These are phyloP conservation scores for Pleurozium schreberi DNA, from an alignment of 225 moss, liverwort and hornwort genomes.

Conservation along the genomic window DNA sequence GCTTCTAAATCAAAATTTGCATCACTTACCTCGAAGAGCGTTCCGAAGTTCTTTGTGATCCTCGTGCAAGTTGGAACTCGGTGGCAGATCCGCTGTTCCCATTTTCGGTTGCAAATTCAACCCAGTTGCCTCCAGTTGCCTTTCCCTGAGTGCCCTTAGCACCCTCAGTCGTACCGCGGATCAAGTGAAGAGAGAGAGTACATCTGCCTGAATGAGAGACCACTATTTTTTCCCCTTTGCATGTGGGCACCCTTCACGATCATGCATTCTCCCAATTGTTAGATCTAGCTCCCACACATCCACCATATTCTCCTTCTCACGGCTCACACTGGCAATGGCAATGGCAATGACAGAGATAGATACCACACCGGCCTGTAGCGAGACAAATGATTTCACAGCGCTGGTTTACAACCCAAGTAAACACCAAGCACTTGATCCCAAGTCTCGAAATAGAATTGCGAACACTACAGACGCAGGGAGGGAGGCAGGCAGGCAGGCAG, in stretches of 20 bases:
- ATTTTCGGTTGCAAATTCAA: neutral
- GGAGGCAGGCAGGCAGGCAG: neutral
- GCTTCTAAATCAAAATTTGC: neutral
- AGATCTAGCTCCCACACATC: neutral
- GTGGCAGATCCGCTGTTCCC: slow-evolving; percentile 17
- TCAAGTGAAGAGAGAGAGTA: neutral
- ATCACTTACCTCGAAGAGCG: slow-evolving; percentile 27
- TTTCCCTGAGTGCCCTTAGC: neutral
- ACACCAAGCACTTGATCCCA: neutral
- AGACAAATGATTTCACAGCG: neutral
- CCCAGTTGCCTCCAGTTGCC: neutral
- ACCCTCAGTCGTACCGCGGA: neutral
- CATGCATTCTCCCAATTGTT: neutral
- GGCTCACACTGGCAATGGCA: too few species aligned
- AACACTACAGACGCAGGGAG: neutral
- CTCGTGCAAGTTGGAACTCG: neutral
- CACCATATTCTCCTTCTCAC: neutral
- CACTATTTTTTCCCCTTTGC: neutral
- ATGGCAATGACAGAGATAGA: too few species aligned
- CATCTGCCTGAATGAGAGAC: neutral
- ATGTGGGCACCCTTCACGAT: neutral
- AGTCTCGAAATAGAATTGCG: neutral
- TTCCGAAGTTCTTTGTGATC: slow-evolving; percentile 24
- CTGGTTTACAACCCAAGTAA: neutral
- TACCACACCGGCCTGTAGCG: too few species aligned